Evolutionary conservation across 116 monocot genomes (phyloP).

Genomic region (Trichopus zeylanicus): DNA sequence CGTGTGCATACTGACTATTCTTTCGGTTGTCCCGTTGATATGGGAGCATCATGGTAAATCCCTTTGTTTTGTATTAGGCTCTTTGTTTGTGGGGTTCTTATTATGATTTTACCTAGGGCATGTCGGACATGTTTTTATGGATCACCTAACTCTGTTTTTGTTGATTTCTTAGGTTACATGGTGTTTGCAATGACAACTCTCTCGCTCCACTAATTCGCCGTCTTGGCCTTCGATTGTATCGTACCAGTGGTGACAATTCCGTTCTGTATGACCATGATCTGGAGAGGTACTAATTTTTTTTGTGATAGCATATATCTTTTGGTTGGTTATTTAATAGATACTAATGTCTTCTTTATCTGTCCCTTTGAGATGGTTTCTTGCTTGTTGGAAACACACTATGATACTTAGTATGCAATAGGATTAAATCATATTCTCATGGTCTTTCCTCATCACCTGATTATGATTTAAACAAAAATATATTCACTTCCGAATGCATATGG

Average conservation of each 20-base stretch:
- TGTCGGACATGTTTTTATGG: background rate
- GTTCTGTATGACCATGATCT: conserved; percentile 88
- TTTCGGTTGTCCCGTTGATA: conserved; percentile 84
- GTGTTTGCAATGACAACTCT: conserved; percentile 86
- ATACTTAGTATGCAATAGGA: too few relatives aligned
- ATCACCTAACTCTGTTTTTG: conserved; percentile 8
- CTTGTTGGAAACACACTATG: too few relatives aligned
- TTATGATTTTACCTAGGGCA: background rate
- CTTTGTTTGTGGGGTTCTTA: background rate
- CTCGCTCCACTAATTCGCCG: conserved; percentile 66
- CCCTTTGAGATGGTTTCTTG: too few relatives aligned
- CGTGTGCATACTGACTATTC: conserved; percentile 85
- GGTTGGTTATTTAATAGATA: background rate
- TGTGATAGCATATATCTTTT: background rate
- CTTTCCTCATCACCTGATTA: too few relatives aligned
- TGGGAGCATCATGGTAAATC: conserved; percentile 85
- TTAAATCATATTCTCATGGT: too few relatives aligned
- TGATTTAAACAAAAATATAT: too few relatives aligned
- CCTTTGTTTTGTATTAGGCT: too few relatives aligned
- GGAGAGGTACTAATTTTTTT: conserved; percentile 47
- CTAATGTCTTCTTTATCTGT: background rate
- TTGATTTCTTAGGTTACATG: conserved; percentile 64
- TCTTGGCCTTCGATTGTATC: conserved; percentile 69
- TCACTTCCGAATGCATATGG: too few relatives aligned
- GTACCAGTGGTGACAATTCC: conserved; percentile 89